Conservation (phyloP, 768 basidiomycete genomes). For the Tulasnella sp. region DNA sequence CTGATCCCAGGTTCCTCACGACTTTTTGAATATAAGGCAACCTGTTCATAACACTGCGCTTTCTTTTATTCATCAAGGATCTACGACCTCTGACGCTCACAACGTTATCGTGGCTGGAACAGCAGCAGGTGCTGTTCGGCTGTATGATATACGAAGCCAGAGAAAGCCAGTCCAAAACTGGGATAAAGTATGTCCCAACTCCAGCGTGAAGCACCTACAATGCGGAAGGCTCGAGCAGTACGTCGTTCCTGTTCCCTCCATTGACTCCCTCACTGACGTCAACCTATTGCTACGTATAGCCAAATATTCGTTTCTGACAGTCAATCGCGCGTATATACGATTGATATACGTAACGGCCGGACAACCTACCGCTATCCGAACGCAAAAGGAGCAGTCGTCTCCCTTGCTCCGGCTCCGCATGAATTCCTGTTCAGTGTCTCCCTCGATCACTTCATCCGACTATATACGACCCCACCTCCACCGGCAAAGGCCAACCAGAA, state of each 20-base stretch:
- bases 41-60: conserved; percentile 73
- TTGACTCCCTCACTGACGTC: conserved; percentile 7
- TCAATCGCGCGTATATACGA: conserved; percentile 57
- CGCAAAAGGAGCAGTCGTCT: conserved; percentile 35
- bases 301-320: conserved; percentile 68
- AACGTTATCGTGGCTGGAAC: conserved; percentile 60
- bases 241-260: conserved; percentile 36
- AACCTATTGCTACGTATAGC: conserved; percentile 40
- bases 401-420: conserved; percentile 6
- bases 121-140: conserved; percentile 64
- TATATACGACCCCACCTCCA: conserved; percentile 51
- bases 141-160: conserved; percentile 71
- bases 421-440: conserved; percentile 57
- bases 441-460: conserved; percentile 64
- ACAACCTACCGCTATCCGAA: conserved; percentile 67
- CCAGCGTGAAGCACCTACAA: conserved; percentile 55
- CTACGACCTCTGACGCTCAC: conserved; percentile 34
- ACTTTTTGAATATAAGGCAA: conserved; percentile 67
- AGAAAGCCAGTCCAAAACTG: conserved; percentile 63
- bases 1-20: conserved; percentile 58
- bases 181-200: conserved; percentile 49
- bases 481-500: conserved; percentile 48
- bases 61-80: conserved; percentile 49
- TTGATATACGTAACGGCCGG: conserved; percentile 67
- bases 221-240: conserved; percentile 63